Evolutionary conservation across 192 early-diverging fungal species (phyloP).

Genomic region (Umbelopsis sp.): DNA sequence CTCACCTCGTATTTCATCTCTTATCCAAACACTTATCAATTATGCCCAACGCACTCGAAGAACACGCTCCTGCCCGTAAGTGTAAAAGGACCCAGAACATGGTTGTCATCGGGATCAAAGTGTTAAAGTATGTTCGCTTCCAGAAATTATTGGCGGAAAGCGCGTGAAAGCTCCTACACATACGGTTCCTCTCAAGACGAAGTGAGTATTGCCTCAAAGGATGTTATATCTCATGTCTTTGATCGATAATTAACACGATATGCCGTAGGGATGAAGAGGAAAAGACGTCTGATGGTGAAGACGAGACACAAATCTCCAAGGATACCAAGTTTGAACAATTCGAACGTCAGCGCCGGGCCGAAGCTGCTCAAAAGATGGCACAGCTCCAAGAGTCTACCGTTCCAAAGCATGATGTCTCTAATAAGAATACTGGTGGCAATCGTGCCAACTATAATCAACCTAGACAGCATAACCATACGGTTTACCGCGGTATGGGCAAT

Average conservation of each 20-base stretch:
- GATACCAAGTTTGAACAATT: constrained; percentile 16
- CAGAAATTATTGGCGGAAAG: constrained; percentile 6
- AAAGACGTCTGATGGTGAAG: neutral
- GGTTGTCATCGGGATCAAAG: neutral
- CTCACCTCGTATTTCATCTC: neutral
- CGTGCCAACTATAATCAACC: constrained; percentile 8
- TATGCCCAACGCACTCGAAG: constrained; percentile 10
- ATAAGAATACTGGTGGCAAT: neutral
- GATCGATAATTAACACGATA: neutral
- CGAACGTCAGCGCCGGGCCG: constrained; percentile 4
- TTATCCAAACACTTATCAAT: neutral
- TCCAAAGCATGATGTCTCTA: neutral
- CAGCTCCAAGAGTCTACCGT: neutral
- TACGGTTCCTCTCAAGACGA: constrained; percentile 12
- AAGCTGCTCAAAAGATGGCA: neutral
- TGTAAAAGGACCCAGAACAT: neutral
- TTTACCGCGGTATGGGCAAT: neutral
- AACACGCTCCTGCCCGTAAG: constrained; percentile 14
- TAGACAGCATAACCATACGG: constrained; percentile 19
- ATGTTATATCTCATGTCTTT: neutral
- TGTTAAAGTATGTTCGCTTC: too few relatives aligned
- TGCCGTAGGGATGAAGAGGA: neutral
- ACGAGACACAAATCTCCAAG: neutral
- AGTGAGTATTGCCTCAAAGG: neutral
- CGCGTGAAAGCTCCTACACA: constrained; percentile 13